Percentiles rank a stretch among this genome's conserved stretches.
Conservation (phyloP, 495 filamentous ascomycete genomes). For the Parathielavia hyrcaniae region DNA sequence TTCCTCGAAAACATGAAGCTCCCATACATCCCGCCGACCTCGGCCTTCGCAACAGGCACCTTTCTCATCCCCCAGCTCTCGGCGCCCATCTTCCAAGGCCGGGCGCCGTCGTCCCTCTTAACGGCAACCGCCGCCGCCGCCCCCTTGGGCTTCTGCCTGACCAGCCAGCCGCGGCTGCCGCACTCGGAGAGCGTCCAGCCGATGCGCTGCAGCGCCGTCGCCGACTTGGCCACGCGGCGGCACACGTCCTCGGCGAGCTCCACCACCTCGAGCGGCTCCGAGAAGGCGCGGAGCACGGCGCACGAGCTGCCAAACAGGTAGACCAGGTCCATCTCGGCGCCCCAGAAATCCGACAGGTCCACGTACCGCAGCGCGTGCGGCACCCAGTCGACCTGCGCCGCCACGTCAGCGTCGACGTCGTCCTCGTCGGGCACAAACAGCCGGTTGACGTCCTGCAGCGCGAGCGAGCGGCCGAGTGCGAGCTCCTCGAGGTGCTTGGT, state of each 20-base stretch:
- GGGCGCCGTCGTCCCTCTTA: constrained; percentile 43
- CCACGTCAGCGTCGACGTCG: constrained; percentile 35
- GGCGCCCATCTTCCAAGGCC: constrained; percentile 86
- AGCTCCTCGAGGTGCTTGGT: constrained; percentile 79
- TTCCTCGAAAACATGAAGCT: constrained; percentile 69
- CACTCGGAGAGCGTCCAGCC: constrained; percentile 68
- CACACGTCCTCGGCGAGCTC: constrained; percentile 71
- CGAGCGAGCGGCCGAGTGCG: constrained; percentile 63
- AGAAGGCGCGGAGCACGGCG: constrained; percentile 53
- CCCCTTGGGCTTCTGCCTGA: constrained; percentile 40
- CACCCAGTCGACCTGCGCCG: constrained; percentile 43
- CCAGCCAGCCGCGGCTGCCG: constrained; percentile 60
- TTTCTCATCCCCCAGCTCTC: constrained; percentile 84
- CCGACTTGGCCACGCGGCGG: constrained; percentile 51
- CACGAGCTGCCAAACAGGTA: constrained; percentile 57
- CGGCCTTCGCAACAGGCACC: constrained; percentile 67
- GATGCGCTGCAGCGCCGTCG: constrained; percentile 34
- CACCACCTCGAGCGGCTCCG: constrained; percentile 70
- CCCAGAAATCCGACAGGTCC: constrained; percentile 59
- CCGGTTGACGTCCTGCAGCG: constrained; percentile 56
- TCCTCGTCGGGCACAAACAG: constrained; percentile 48
- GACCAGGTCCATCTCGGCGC: constrained; percentile 52
- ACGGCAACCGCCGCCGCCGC: too few species aligned
- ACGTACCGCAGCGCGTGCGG: constrained; percentile 69
- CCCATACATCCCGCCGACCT: constrained; percentile 81